Conservation (phyloP, 2,329 filamentous ascomycete species). For the Hawksworthiomyces lignivorus region DNA sequence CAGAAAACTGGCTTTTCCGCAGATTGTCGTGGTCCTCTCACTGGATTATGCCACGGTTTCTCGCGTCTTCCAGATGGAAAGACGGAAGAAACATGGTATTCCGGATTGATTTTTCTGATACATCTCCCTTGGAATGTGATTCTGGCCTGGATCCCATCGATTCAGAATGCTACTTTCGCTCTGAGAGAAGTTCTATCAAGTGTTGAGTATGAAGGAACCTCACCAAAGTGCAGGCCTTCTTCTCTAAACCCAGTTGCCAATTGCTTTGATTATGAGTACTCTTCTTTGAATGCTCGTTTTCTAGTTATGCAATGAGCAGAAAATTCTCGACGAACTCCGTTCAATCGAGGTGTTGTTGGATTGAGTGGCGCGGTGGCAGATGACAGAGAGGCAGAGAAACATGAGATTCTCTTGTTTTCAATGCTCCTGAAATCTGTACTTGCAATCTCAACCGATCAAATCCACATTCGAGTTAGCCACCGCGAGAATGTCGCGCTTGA, state of each 20-base stretch:
- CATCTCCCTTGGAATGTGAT: constrained; percentile 45
- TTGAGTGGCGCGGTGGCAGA: constrained; percentile 43
- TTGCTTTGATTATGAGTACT: no score
- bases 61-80: constrained; percentile 17
- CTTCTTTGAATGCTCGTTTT: no score
- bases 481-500: constrained; percentile 84
- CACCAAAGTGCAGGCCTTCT: constrained; percentile 43
- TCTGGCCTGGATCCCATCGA: constrained; percentile 30
- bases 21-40: constrained; percentile 83
- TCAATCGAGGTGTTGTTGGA: constrained; percentile 65
- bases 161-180: constrained; percentile 33
- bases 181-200: constrained; percentile 58
- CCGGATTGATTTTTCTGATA: constrained; percentile 74
- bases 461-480: constrained; percentile 73
- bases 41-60: constrained; percentile 57
- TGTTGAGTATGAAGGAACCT: constrained; percentile 67
- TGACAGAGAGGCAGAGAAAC: background rate
- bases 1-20: constrained; percentile 27
- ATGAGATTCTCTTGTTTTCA: background rate
- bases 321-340: constrained; percentile 37
- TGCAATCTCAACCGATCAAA: constrained; percentile 70
- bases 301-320: constrained; percentile 9
- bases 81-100: constrained; percentile 26
- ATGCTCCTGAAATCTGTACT: constrained; percentile 1
- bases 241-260: constrained; percentile 59